Percentiles rank a stretch among this genome's conserved stretches.
phyloP scores from a whole-genome alignment of 2,329 filamentous ascomycete genomes.

The Alternaria sp. region DNA sequence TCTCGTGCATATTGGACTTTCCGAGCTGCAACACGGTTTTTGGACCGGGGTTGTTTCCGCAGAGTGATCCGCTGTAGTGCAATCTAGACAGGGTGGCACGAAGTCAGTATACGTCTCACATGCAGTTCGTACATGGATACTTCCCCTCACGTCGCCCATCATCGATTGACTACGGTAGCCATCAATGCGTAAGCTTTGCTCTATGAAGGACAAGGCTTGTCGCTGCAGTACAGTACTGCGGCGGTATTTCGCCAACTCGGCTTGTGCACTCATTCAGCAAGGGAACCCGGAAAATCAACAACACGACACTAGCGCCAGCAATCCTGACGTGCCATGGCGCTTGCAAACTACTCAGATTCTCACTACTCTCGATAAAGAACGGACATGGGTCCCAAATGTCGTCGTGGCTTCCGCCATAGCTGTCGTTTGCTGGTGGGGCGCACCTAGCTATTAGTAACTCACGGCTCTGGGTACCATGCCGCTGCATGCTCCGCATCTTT shows the following conservation, averaged over 20 bases:
- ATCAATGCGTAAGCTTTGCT: background rate
- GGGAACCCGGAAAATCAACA: background rate
- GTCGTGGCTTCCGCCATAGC: background rate
- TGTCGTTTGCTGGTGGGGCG: background rate
- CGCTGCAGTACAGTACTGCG: background rate
- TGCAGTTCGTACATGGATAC: no score
- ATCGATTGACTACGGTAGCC: background rate
- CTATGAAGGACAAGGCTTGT: background rate
- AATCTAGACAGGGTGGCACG: no score
- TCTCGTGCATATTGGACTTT: background rate
- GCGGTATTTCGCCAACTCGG: background rate
- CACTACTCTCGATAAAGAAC: background rate
- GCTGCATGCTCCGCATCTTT: conserved; percentile 3
- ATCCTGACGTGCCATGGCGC: background rate
- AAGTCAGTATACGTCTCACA: no score
- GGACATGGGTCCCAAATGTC: conserved; percentile 2
- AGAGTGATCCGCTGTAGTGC: background rate
- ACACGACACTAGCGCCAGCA: conserved; percentile 1
- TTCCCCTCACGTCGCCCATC: background rate
- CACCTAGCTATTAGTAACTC: background rate
- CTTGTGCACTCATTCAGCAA: background rate
- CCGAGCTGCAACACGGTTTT: background rate
- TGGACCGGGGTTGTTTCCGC: background rate
- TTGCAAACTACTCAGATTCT: background rate
- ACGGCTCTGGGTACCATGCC: background rate